phyloP scores from a whole-genome alignment of 2,329 filamentous ascomycete genomes.

The Sporothrix sp. region DNA sequence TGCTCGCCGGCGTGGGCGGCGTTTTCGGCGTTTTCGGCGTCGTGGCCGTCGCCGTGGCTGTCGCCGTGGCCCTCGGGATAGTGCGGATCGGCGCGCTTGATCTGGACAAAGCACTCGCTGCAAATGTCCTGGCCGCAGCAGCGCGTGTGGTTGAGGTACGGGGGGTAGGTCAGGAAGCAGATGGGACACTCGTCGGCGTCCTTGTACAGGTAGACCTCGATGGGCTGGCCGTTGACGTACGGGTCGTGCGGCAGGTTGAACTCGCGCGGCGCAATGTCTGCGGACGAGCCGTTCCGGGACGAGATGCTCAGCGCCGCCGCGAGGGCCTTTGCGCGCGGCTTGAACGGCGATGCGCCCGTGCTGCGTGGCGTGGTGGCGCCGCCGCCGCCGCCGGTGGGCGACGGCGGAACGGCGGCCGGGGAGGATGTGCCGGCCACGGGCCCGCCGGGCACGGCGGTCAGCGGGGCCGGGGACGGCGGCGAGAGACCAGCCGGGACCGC shows the following conservation, averaged over 20 bases:
- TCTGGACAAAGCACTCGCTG: constrained; percentile 98
- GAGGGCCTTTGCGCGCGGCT: constrained; percentile 79
- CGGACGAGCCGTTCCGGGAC: constrained; percentile 62
- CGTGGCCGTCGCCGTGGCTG: constrained; percentile 49
- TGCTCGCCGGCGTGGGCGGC: constrained; percentile 34
- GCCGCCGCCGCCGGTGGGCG: constrained; percentile 35
- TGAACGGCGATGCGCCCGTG: constrained; percentile 54
- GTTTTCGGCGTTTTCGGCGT: constrained; percentile 27
- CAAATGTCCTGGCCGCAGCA: constrained; percentile 96
- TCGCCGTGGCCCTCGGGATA: too few species aligned
- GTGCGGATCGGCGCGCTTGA: constrained; percentile 87
- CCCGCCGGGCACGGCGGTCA: constrained; percentile 3
- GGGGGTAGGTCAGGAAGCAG: constrained; percentile 92
- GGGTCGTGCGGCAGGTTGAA: constrained; percentile 71
- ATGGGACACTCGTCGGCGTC: constrained; percentile 86
- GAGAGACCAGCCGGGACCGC: too few species aligned
- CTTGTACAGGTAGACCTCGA: constrained; percentile 92
- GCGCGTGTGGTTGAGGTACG: constrained; percentile 84
- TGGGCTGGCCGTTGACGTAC: constrained; percentile 84
- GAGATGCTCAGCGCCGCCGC: constrained; percentile 66
- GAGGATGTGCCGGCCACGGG: constrained; percentile 61
- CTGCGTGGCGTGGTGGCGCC: constrained; percentile 35
- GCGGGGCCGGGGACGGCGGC: too few species aligned
- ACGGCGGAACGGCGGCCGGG: constrained; percentile 62
- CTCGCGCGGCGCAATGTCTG: constrained; percentile 67